phyloP scores from a whole-genome alignment of 139 green algal species.

The Chlamydomonas sphaeroides region DNA sequence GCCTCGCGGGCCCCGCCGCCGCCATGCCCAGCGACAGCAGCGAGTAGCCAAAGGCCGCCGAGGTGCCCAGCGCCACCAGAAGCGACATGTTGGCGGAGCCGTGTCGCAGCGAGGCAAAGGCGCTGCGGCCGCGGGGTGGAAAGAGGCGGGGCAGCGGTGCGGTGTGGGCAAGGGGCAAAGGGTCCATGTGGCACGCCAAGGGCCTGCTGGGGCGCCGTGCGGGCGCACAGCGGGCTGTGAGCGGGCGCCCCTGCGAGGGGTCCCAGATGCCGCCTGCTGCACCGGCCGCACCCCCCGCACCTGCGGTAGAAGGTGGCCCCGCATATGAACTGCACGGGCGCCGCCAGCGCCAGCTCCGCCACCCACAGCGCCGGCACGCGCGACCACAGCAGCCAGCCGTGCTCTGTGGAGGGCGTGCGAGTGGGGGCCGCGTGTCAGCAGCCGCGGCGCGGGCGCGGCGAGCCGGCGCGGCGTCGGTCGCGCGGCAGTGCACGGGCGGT shows the following conservation, averaged over 20 bases:
- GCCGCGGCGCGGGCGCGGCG: too few species aligned
- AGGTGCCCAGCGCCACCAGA: slow-evolving; percentile 94
- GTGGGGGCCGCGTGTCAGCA: not conserved
- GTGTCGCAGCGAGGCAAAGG: slow-evolving; percentile 52
- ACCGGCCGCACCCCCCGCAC: not conserved
- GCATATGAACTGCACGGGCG: slow-evolving; percentile 86
- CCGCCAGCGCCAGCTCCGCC: slow-evolving; percentile 50
- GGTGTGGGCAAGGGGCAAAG: not conserved
- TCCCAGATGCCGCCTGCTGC: too few species aligned
- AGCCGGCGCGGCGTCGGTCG: too few species aligned
- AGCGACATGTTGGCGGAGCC: slow-evolving; percentile 87
- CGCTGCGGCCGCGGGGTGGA: not conserved
- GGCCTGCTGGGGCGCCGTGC: too few species aligned
- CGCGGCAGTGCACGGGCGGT: too few species aligned
- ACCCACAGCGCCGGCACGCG: slow-evolving; percentile 44
- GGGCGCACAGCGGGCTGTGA: too few species aligned
- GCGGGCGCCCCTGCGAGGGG: too few species aligned
- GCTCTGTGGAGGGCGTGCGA: not conserved
- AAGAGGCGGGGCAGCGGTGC: too few species aligned
- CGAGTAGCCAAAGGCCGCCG: slow-evolving; percentile 91
- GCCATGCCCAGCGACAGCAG: slow-evolving; percentile 57
- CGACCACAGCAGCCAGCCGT: not conserved
- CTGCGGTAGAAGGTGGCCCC: slow-evolving; percentile 67
- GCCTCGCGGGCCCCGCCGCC: not conserved
- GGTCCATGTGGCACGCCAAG: too few species aligned